Evolutionary conservation across 2,329 filamentous ascomycete genomes (phyloP).

Genomic region (Diaporthe amygdali): DNA sequence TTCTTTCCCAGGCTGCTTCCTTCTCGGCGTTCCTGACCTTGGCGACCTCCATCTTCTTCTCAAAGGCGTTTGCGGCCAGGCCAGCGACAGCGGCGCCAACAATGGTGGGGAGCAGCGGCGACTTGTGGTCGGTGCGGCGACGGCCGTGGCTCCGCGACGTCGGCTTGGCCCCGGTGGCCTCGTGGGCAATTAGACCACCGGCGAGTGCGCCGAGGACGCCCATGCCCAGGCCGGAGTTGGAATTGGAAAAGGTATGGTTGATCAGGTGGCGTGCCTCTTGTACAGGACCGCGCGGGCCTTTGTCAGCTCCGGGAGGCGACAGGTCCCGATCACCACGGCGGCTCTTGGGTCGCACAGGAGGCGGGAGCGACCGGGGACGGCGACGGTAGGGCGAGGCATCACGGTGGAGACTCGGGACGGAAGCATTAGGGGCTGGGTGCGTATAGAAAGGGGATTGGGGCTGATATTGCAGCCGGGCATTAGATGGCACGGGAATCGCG

Average conservation of each 20-base stretch:
- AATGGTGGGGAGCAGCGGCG: slow-evolving; percentile 52
- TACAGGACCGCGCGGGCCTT: slow-evolving; percentile 39
- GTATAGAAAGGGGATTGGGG: slow-evolving; percentile 43
- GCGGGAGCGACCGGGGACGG: slow-evolving; percentile 28
- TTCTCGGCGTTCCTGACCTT: slow-evolving; percentile 40
- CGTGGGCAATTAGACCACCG: slow-evolving; percentile 57
- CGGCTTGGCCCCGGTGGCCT: slow-evolving; percentile 46
- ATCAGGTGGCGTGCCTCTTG: slow-evolving; percentile 47
- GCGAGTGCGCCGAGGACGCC: slow-evolving; percentile 60
- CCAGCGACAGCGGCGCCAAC: slow-evolving; percentile 61
- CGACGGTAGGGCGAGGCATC: slow-evolving; percentile 9
- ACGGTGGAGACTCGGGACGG: slow-evolving; percentile 6
- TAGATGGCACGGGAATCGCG: background rate
- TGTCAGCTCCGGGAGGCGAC: slow-evolving; percentile 28
- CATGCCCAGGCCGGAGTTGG: slow-evolving; percentile 53
- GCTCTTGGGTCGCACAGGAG: slow-evolving; percentile 20
- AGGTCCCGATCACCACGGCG: slow-evolving; percentile 27
- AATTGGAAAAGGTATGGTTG: slow-evolving; percentile 53
- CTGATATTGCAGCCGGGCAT: slow-evolving; percentile 38
- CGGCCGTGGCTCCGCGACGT: slow-evolving; percentile 21
- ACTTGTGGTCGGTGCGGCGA: slow-evolving; percentile 34
- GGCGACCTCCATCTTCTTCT: slow-evolving; percentile 47
- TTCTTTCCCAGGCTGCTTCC: slow-evolving; percentile 39
- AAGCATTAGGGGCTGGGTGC: slow-evolving; percentile 23
- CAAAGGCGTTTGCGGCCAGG: slow-evolving; percentile 57